These are phyloP conservation scores for Raffaelea albimanens DNA, from an alignment of 2,329 filamentous ascomycete species.

Conservation along the genomic window DNA sequence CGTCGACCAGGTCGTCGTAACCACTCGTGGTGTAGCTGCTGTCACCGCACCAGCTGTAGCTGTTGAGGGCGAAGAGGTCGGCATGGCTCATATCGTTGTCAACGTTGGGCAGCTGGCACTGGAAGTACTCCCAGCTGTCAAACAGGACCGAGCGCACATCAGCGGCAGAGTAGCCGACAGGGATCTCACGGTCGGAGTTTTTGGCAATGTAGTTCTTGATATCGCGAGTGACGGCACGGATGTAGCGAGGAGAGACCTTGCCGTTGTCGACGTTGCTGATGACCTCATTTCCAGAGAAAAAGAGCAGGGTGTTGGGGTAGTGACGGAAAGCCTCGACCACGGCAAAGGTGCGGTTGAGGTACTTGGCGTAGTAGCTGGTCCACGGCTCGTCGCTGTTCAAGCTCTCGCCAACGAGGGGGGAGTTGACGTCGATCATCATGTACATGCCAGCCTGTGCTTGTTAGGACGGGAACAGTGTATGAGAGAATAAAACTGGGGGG, in stretches of 20 bases:
- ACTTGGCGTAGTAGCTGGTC: constrained; percentile 45
- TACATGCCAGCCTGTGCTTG: constrained; percentile 49
- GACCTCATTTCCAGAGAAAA: constrained; percentile 74
- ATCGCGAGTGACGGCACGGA: constrained; percentile 67
- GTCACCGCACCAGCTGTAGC: constrained; percentile 55
- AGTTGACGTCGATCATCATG: constrained; percentile 61
- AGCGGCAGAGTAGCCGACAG: constrained; percentile 72
- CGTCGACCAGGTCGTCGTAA: constrained; percentile 48
- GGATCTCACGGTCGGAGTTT: constrained; percentile 57
- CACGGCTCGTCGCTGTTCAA: constrained; percentile 46
- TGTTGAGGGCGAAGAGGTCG: constrained; percentile 72
- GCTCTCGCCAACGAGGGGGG: constrained; percentile 48
- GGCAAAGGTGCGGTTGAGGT: constrained; percentile 58
- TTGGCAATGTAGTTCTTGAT: constrained; percentile 73
- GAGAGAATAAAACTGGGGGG: too few species aligned
- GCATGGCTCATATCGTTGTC: constrained; percentile 51
- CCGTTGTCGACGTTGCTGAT: constrained; percentile 58
- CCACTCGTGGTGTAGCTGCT: constrained; percentile 44
- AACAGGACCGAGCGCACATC: constrained; percentile 65
- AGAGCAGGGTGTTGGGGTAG: constrained; percentile 59
- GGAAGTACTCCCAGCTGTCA: constrained; percentile 68
- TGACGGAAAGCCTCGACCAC: constrained; percentile 57
- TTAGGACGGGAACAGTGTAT: background rate
- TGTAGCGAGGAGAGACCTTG: constrained; percentile 56
- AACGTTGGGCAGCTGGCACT: constrained; percentile 50